These are phyloP conservation scores for Chlorencoelia australis DNA, from an alignment of 2,329 filamentous ascomycete species.

Conservation along the genomic window DNA sequence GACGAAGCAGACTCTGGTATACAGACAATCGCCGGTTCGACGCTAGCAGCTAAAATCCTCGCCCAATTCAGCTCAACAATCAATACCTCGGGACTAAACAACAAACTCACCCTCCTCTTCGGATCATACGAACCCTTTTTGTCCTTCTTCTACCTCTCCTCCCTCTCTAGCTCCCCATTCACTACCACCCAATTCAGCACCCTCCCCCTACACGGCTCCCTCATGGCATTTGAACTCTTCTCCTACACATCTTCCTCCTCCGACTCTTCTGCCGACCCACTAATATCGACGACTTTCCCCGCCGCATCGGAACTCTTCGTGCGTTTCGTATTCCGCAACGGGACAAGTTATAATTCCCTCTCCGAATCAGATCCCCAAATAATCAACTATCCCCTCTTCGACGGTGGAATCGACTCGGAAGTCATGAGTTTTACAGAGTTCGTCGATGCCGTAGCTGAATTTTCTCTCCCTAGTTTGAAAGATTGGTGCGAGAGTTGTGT, in stretches of 20 bases:
- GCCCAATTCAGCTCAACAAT: conserved; percentile 35
- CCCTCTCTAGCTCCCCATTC: conserved; percentile 30
- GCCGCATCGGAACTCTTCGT: conserved; percentile 34
- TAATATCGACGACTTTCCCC: conserved; percentile 10
- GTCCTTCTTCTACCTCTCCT: conserved; percentile 41
- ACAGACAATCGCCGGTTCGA: conserved; percentile 43
- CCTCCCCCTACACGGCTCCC: conserved; percentile 59
- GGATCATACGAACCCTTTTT: conserved; percentile 45
- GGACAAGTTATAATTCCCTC: no score
- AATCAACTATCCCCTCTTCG: conserved; percentile 26
- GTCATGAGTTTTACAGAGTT: conserved; percentile 26
- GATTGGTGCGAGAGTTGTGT: conserved; percentile 23
- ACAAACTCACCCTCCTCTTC: conserved; percentile 44
- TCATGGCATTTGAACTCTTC: conserved; percentile 64
- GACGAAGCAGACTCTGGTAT: conserved; percentile 27
- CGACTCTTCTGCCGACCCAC: conserved; percentile 26
- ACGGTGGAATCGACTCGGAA: conserved; percentile 16
- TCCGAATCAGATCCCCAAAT: conserved; percentile 28
- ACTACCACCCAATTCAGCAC: conserved; percentile 37
- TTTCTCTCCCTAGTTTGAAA: conserved; percentile 14
- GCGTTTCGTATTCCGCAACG: conserved; percentile 47
- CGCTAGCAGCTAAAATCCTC: conserved; percentile 37
- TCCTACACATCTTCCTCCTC: conserved; percentile 26
- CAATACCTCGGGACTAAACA: conserved; percentile 28
- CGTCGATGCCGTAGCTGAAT: conserved; percentile 13